Percentiles rank a stretch among this genome's conserved stretches.
Conservation (phyloP, 2,329 filamentous ascomycete species). For the Pseudogymnoascus sp. region DNA sequence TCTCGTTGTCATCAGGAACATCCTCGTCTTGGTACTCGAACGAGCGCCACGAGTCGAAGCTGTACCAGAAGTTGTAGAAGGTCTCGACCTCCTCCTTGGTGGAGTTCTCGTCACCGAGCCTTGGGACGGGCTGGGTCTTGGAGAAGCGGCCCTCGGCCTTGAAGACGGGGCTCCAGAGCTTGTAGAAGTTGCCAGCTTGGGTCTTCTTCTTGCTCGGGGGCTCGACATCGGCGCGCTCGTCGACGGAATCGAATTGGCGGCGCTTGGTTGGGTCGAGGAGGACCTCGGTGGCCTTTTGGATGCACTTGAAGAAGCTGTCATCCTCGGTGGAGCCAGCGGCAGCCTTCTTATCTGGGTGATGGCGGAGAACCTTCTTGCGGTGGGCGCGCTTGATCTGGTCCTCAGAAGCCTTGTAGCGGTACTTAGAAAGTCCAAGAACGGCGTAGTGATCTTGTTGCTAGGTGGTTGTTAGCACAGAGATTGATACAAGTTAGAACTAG, state of each 20-base stretch:
- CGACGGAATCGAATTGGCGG: conserved; percentile 92
- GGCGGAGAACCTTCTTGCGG: conserved; percentile 98
- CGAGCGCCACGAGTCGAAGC: conserved; percentile 94
- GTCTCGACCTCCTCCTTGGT: conserved; percentile 82
- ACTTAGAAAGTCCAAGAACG: conserved; percentile 85
- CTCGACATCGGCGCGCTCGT: conserved; percentile 86
- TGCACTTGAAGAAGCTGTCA: conserved; percentile 99
- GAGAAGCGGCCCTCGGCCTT: conserved; percentile 90
- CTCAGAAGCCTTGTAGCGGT: conserved; percentile 86
- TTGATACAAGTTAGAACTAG: neutral
- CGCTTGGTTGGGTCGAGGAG: conserved; percentile 87
- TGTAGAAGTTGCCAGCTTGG: conserved; percentile 85
- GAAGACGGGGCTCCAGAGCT: conserved; percentile 86
- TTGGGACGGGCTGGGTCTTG: conserved; percentile 79
- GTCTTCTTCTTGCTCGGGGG: conserved; percentile 87
- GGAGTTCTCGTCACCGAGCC: conserved; percentile 76
- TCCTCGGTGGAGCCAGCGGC: conserved; percentile 80
- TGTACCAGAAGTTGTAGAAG: conserved; percentile 99
- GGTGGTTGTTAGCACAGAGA: conserved; percentile 15
- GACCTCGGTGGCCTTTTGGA: conserved; percentile 94
- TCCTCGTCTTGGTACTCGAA: conserved; percentile 99
- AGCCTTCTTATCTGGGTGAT: conserved; percentile 98
- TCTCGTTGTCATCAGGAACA: conserved; percentile 97
- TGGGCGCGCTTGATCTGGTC: conserved; percentile 99
- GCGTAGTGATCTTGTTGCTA: conserved; percentile 96